Base-by-base conservation (phyloP, 176 grass and related monocot species). In the Oryza officinalis region DNA sequence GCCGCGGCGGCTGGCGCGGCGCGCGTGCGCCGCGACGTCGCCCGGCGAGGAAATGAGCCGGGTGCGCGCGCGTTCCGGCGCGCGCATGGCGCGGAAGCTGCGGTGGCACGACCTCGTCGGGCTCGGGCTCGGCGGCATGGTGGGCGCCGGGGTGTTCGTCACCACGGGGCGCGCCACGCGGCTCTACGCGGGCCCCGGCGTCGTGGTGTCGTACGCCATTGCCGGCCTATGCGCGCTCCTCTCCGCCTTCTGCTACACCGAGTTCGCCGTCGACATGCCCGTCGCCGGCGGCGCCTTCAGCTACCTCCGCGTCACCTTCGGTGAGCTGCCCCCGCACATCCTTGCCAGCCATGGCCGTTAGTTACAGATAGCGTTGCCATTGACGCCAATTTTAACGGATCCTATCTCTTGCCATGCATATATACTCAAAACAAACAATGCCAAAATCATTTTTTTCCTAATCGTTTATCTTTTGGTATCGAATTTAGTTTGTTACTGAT, bases 221-320 rank as follows among this genome's bases (percentile, higher is more conserved):
- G 96, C 96, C 0, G 96, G 96, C 0, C 74, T 99, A 38, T 96
- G 93, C 69, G 96, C 96, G 32, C 72, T 99, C 10, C 96, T 96
- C n/a, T 96, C 96, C 13, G 91, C 96, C 47, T 99, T 99, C 82
- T 99, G 96, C 78, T 99, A 99, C 80, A 99, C 96, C 4, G 96
- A 99, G 74, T 99, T 99, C 81, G 91, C 93, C 6, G 96, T 99
- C 57, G 89, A 94, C 91, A 87, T 99, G 93, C 93, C 93, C 41
- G 86, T 96, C 69, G 90, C 90, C 13, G 93, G 93, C 46, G 93
- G 93, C 18, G 66, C 88, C 33, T 86, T 90, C 88, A 90, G 84
- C 88, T 90, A 90, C 79, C 84, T 90, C 74, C 85, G 89, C 77
- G 86, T 91, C 41, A 90, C 94, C 69, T 92, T 92, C 30, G 93